Base-by-base conservation (phyloP, 768 basidiomycete genomes). In the Russula sp. region DNA sequence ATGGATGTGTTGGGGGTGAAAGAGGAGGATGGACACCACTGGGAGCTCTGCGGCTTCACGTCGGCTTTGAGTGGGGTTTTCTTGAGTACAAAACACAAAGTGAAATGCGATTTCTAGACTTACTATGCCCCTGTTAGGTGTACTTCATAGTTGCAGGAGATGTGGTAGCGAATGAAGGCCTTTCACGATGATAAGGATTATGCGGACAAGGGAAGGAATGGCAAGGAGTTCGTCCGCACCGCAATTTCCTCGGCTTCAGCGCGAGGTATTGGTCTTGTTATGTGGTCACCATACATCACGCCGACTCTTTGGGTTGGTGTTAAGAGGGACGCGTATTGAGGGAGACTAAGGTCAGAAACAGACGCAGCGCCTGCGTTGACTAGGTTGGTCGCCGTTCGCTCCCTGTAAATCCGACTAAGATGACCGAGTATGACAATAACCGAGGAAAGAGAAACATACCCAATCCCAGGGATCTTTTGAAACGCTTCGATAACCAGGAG, bases 91-190 rank as follows among this genome's bases (percentile, higher is more conserved):
- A 20, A 30, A n/a, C 14, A 44, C 24, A n/a, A 8, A 62, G n/a
- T 11, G 20, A 38, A 38, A 13, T 48, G 32, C 2, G 11, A 38
- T 26, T 40, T 30, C 34, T 44, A 44, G 40, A 73, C 87, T 71
- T 70, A 88, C 87, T 86, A 84, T 73, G 77, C 78, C 11, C 85
- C 86, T 0, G 77, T 78, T n/a, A 84, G 69, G 34, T 79, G 69
- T 20, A 83, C 66, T 62, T 84, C 81, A 66, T 80, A 84, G 51
- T 78, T 80, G 22, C 77, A 70, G 42, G 79, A 77, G 7, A 86
- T 65, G 62, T 76, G 77, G 18, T 80, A 75, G 36, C 74, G 76
- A 58, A 84, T 76, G 56, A 84, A 85, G 56, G 77, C 74, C 86
- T 87, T 57, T 48, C 22, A 22, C 11, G 2, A 22, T 40, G 24